Base-by-base conservation (phyloP, 2,329 filamentous ascomycete species). In the Ophiocordyceps camponoti-rufipedis region DNA sequence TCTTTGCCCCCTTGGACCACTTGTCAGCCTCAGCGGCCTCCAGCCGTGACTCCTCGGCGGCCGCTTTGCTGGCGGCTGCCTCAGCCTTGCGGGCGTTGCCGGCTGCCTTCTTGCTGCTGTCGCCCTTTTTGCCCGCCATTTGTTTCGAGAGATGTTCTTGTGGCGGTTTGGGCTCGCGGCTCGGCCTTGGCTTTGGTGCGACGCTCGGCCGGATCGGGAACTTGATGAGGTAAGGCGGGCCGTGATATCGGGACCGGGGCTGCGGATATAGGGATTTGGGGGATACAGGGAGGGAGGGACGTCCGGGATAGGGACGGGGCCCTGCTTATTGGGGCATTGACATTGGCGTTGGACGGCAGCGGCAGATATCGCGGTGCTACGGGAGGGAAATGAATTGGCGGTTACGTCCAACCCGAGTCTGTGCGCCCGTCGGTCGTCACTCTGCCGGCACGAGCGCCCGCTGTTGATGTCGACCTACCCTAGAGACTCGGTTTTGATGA, bases 31-130 rank as follows among this genome's bases (percentile, higher is more conserved):
- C 89, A 28, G 63, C 76, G 3, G 69, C 74, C 5, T 77, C 77
- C 45, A 70, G 74, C 63, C 80, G 80, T 35, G 73, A 66, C 38
- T 85, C 74, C 48, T 80, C 79, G 3, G 64, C 78, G 0, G 85
- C 85, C 48, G 80, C 72, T 66, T 96, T 96, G 47, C 74, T 66
- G 9, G 85, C 83, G 1, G 87, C 89, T 3, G 78, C 80, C 43
- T 95, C 87, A 50, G 87, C 87, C 72, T 98, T 96, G 66, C 86
- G 76, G 50, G 88, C 87, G 63, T 95, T 86, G 51, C 89, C 91
- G 9, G 81, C 77, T 3, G 68, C 86, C 70, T 96, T 96, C 67
- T 94, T 96, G 62, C 73, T 82, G 66, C 83, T 86, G 51, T 93
- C 87, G 45, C 70, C 75, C 63, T 84, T 88, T 64, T 84, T 85